Evolutionary conservation across 2,329 filamentous ascomycete genomes (phyloP).

Genomic region (Sclerotinia minor): DNA sequence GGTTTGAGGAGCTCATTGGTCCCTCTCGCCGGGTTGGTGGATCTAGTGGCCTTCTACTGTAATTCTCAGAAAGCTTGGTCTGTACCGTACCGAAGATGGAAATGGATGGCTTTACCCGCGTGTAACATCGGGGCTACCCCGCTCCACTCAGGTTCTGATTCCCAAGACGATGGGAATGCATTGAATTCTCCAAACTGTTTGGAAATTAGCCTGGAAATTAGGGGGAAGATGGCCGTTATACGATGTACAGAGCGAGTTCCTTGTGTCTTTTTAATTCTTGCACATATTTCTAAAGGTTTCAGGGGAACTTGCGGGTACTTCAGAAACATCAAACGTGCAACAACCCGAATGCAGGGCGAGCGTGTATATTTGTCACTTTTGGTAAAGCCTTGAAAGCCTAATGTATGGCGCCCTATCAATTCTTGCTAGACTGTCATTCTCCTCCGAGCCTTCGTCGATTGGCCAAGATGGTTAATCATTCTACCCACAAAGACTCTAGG

Average conservation of each 20-base stretch:
- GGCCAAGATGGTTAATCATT: not conserved
- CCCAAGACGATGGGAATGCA: not conserved
- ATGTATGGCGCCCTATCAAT: slow-evolving; percentile 2
- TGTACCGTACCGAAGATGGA: slow-evolving; percentile 17
- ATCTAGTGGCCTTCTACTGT: slow-evolving; percentile 19
- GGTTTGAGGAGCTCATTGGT: slow-evolving; percentile 14
- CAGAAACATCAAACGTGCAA: slow-evolving; percentile 1
- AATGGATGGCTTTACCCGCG: slow-evolving; percentile 13
- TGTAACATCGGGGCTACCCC: slow-evolving; percentile 15
- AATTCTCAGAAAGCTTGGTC: slow-evolving; percentile 17
- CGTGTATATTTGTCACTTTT: slow-evolving; percentile 11
- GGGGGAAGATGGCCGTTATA: not conserved
- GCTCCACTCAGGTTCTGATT: slow-evolving; percentile 4
- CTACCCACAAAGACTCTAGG: slow-evolving; percentile 6
- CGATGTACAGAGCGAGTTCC: not conserved
- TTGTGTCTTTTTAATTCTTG: not conserved
- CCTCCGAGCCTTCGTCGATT: not conserved
- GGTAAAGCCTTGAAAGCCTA: not conserved
- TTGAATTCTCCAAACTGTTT: not conserved
- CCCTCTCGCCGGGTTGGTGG: slow-evolving; percentile 25
- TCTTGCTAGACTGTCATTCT: slow-evolving; percentile 2
- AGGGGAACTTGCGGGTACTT: not conserved
- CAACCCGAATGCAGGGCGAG: not conserved
- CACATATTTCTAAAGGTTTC: not conserved
- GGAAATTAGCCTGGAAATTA: not conserved